Conservation (phyloP, 2,329 filamentous ascomycete species). For the Sporothrix mexicana region DNA sequence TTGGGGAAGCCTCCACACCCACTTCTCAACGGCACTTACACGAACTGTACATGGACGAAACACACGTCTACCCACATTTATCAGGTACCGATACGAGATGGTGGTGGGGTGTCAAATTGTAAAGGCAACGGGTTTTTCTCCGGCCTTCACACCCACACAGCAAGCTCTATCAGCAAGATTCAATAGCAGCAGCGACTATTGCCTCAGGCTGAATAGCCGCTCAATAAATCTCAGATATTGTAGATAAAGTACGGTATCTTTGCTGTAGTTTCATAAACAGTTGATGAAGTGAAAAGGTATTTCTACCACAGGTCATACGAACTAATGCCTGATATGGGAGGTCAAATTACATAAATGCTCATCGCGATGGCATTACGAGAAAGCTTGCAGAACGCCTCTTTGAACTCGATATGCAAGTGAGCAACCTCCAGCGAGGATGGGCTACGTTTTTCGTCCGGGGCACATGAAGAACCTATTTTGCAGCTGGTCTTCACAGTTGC, state of each 20-base stretch:
- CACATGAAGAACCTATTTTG: background rate
- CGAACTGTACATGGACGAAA: background rate
- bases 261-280: too few species aligned
- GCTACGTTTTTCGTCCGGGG: too few species aligned
- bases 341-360: too few species aligned
- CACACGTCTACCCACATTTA: background rate
- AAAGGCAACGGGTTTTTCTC: too few species aligned
- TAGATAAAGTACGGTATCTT: background rate
- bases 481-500: background rate
- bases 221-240: background rate
- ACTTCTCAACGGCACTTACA: background rate
- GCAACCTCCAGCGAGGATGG: too few species aligned
- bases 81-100: slow-evolving; percentile 3
- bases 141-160: background rate
- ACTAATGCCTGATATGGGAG: too few species aligned
- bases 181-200: background rate
- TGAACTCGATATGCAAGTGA: too few species aligned
- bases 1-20: background rate
- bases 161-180: background rate
- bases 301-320: too few species aligned
- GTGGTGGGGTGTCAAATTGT: background rate
- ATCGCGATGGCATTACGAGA: too few species aligned
- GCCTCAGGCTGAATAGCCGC: background rate
- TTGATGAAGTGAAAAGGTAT: too few species aligned
- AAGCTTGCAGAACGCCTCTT: too few species aligned